Conservation (phyloP, 345 rosid species). For the Dovyalis caffra region DNA sequence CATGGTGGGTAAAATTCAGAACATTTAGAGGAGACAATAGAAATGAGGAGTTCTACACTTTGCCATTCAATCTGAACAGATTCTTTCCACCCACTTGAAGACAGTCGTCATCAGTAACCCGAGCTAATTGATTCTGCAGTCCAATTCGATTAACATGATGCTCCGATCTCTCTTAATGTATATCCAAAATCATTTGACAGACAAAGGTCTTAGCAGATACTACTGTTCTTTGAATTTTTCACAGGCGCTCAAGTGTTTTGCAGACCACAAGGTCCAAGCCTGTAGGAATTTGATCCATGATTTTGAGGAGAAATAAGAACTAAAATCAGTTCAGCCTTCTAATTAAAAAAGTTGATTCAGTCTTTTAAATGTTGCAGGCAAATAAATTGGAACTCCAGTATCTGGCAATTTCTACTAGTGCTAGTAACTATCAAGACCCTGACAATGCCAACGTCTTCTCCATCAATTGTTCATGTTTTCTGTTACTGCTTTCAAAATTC, state of each 20-base stretch:
- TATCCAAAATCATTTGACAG: background rate
- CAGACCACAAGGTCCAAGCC: conserved; percentile 7
- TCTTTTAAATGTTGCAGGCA: too few species aligned
- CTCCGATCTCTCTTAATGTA: background rate
- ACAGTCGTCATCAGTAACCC: background rate
- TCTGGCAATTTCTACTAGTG: too few species aligned
- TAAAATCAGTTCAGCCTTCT: too few species aligned
- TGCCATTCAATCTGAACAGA: conserved; percentile 35
- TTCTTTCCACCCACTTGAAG: conserved; percentile 19
- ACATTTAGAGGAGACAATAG: conserved; percentile 32
- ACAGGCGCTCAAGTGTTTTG: too few species aligned
- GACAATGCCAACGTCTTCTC: too few species aligned
- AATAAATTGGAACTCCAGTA: too few species aligned
- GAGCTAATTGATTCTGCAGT: conserved; percentile 4
- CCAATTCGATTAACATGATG: background rate
- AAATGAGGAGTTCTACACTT: conserved; percentile 37
- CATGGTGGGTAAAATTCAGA: conserved; percentile 33
- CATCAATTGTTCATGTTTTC: too few species aligned
- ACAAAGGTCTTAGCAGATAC: conserved; percentile 4
- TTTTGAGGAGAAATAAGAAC: too few species aligned
- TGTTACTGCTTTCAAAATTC: too few species aligned
- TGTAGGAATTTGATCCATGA: background rate
- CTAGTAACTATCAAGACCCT: too few species aligned
- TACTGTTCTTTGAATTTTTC: too few species aligned
- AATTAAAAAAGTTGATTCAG: too few species aligned